A percentile compares a stretch with the other conserved stretches of the same genome.
Conservation (phyloP, 805 yeast genomes). For the Sugiyamaella qingdaonensis region DNA sequence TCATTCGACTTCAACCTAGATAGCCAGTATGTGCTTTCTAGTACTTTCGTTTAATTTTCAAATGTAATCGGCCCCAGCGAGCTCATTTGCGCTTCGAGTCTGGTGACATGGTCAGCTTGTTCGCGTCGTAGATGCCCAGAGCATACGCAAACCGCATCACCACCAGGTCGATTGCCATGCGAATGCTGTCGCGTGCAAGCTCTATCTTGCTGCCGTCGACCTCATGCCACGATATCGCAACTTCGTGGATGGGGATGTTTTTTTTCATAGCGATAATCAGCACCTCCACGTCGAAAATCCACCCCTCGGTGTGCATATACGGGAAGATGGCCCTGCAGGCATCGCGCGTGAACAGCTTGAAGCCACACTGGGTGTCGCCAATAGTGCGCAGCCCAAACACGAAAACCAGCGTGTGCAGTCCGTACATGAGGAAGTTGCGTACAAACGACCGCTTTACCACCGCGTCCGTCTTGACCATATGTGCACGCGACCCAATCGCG, state of each 20-base stretch:
- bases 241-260: slow-evolving; percentile 61
- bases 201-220: slow-evolving; percentile 93
- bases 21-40: too few species aligned
- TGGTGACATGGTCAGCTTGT: slow-evolving; percentile 11
- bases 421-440: slow-evolving; percentile 89
- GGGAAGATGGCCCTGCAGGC: slow-evolving; percentile 72
- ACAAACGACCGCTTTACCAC: slow-evolving; percentile 90
- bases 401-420: slow-evolving; percentile 79
- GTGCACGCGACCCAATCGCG: slow-evolving; percentile 92
- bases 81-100: background rate
- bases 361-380: slow-evolving; percentile 96
- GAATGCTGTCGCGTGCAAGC: slow-evolving; percentile 81
- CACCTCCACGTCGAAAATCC: slow-evolving; percentile 97
- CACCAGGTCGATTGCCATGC: slow-evolving; percentile 91
- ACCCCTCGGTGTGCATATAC: slow-evolving; percentile 90
- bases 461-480: slow-evolving; percentile 92
- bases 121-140: slow-evolving; percentile 62
- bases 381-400: slow-evolving; percentile 84
- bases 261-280: slow-evolving; percentile 75
- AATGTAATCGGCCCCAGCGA: too few species aligned
- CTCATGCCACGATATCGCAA: slow-evolving; percentile 94
- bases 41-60: too few species aligned
- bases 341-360: slow-evolving; percentile 77
- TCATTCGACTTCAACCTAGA: too few species aligned
- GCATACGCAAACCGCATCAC: slow-evolving; percentile 86